Conservation (phyloP, 805 yeast genomes). For the Teunomyces atbi region DNA sequence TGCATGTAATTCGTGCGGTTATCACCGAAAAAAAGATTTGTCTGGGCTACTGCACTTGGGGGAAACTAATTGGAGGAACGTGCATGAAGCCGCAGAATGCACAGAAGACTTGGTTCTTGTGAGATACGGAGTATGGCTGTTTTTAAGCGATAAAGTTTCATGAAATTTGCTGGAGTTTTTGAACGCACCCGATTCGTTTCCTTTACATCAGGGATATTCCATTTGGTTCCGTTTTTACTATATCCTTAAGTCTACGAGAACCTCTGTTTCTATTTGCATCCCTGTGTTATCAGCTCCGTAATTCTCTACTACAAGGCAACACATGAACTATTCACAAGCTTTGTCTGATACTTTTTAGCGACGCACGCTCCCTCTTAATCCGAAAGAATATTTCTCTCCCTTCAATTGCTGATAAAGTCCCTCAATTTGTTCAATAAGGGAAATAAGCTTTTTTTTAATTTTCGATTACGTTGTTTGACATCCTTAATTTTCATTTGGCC, state of each 20-base stretch:
- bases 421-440: not conserved
- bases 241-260: no score
- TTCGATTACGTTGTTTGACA: conserved; percentile 3
- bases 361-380: not conserved
- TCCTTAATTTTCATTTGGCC: conserved; percentile 2
- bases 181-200: not conserved
- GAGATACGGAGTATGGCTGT: not conserved
- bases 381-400: not conserved
- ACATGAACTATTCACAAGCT: not conserved
- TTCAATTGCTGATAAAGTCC: conserved; percentile 1
- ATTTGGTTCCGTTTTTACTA: no score
- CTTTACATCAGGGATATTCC: not conserved
- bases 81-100: not conserved
- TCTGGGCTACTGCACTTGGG: not conserved
- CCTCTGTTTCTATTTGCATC: no score
- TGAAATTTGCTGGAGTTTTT: not conserved
- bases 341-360: not conserved
- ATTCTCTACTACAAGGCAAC: not conserved
- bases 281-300: no score
- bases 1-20: not conserved
- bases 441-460: conserved; percentile 1
- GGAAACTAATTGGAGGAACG: not conserved
- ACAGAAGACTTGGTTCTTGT: not conserved
- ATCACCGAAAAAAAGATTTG: not conserved
- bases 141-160: not conserved